These are phyloP conservation scores for Mycosphaerella sp. DNA, from an alignment of 2,329 filamentous ascomycete genomes.

Conservation along the genomic window DNA sequence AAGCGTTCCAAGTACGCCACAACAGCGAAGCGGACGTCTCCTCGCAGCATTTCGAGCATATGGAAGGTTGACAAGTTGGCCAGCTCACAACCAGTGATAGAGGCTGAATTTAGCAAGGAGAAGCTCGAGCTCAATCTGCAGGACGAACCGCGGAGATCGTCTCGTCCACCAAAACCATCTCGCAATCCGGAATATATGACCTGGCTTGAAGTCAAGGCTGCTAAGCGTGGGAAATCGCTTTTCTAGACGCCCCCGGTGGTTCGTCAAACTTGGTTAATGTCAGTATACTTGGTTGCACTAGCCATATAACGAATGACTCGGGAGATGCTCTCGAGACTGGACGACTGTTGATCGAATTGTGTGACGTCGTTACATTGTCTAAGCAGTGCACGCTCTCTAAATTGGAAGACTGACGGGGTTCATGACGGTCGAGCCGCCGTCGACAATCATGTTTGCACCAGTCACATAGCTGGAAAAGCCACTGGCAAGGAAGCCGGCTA, in stretches of 20 bases:
- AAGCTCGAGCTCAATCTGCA: background rate
- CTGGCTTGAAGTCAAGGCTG: conserved; percentile 1
- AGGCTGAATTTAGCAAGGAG: background rate
- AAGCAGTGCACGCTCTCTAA: background rate
- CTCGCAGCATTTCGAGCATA: conserved; percentile 1
- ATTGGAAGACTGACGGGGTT: conserved; percentile 33
- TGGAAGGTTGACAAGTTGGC: background rate
- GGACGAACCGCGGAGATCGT: conserved; percentile 88
- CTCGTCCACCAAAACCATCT: conserved; percentile 96
- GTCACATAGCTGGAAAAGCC: conserved; percentile 59
- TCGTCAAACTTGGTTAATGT: background rate
- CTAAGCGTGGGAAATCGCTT: background rate
- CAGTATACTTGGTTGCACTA: background rate
- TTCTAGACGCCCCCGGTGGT: background rate
- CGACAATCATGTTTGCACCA: conserved; percentile 56
- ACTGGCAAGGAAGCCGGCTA: conserved; percentile 57
- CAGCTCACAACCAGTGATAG: background rate
- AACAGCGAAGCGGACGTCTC: background rate
- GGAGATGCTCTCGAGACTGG: background rate
- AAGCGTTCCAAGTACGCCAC: background rate
- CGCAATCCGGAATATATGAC: conserved; percentile 14
- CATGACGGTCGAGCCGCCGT: conserved; percentile 49
- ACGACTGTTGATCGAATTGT: background rate
- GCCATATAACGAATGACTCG: background rate
- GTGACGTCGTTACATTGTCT: background rate